phyloP scores from a whole-genome alignment of 306 rosid species.

The Ceratonia siliqua region DNA sequence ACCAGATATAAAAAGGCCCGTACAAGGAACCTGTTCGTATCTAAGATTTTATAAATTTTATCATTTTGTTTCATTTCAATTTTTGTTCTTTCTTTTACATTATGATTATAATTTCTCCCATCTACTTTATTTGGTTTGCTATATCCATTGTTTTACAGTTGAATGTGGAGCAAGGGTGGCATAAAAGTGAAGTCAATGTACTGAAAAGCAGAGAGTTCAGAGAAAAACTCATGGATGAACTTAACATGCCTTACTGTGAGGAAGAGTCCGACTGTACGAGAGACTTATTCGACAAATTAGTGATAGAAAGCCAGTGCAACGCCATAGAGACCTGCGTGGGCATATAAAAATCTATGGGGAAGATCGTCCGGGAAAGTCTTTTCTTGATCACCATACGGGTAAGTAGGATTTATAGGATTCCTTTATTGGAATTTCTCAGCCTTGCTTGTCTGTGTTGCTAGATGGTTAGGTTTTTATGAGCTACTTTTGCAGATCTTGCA shows the following conservation, averaged over 20 bases:
- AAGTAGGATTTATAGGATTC: conserved; percentile 15
- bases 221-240: conserved; percentile 33
- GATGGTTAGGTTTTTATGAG: background rate
- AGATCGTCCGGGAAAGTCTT: conserved; percentile 25
- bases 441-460: background rate
- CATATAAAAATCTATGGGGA: conserved; percentile 14
- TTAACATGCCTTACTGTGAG: conserved; percentile 38
- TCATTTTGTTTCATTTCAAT: background rate
- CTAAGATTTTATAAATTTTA: background rate
- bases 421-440: background rate
- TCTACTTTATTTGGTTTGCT: background rate
- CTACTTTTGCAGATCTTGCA: conserved; percentile 53
- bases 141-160: conserved; percentile 14
- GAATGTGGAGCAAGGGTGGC: conserved; percentile 29
- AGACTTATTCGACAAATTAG: conserved; percentile 14
- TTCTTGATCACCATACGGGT: conserved; percentile 39
- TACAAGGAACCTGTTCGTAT: background rate
- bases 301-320: conserved; percentile 35
- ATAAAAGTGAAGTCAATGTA: background rate
- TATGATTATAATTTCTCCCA: background rate
- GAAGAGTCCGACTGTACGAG: conserved; percentile 37
- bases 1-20: background rate
- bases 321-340: conserved; percentile 33
- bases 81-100: background rate
- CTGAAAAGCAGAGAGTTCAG: conserved; percentile 4